phyloP scores from a whole-genome alignment of 257 asterid genomes.

The Ajuga chamaepitys region DNA sequence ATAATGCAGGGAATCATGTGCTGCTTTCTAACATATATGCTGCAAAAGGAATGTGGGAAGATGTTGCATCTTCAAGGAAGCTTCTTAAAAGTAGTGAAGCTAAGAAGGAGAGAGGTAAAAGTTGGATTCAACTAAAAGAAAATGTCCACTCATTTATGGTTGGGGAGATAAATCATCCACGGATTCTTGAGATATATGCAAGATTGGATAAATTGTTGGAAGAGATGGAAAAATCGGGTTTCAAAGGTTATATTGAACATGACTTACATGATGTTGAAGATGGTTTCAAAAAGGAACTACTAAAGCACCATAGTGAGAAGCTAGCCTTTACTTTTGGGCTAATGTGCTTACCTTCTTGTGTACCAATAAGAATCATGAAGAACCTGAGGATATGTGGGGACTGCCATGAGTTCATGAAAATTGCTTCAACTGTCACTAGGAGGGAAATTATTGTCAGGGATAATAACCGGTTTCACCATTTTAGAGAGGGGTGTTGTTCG shows the following conservation, averaged over 20 bases:
- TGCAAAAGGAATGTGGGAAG: conserved; percentile 65
- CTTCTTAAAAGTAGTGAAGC: conserved; percentile 56
- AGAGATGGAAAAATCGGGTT: conserved; percentile 62
- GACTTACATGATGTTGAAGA: conserved; percentile 79
- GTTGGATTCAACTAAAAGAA: conserved; percentile 83
- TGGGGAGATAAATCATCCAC: conserved; percentile 62
- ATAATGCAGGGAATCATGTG: conserved; percentile 82
- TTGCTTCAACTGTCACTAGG: conserved; percentile 51
- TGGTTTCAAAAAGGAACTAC: conserved; percentile 50
- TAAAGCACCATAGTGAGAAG: conserved; percentile 87
- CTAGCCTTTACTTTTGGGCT: conserved; percentile 76
- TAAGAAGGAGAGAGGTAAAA: conserved; percentile 83
- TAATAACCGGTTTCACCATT: conserved; percentile 81
- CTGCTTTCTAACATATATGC: conserved; percentile 81
- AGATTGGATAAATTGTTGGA: conserved; percentile 50
- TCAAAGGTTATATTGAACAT: conserved; percentile 52
- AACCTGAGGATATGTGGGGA: conserved; percentile 90
- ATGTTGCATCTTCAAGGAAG: conserved; percentile 68
- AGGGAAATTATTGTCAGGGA: conserved; percentile 80
- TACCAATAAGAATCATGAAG: conserved; percentile 86
- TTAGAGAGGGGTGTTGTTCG: conserved; percentile 59
- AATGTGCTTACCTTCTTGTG: conserved; percentile 55
- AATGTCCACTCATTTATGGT: conserved; percentile 76
- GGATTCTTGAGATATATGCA: conserved; percentile 51
- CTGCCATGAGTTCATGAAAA: conserved; percentile 87